Evolutionary conservation across 2,329 filamentous ascomycete species (phyloP), one percentile per base, ranked within the genome.

Genomic region (Orbilia quercus): DNA sequence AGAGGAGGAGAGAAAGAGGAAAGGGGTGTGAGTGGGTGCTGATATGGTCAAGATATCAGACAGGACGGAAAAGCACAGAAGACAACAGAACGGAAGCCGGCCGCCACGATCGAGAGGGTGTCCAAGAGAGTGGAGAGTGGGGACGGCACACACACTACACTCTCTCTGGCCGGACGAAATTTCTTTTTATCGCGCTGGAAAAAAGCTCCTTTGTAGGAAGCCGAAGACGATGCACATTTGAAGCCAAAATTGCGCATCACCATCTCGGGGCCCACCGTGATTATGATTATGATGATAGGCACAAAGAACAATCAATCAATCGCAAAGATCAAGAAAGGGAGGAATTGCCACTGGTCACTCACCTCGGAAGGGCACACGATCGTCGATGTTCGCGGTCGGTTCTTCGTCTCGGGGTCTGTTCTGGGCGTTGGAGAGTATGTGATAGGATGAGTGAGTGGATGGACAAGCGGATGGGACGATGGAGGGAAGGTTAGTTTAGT

Each of bases 21-120:
- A 60, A 58, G 58, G 59, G 59, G 59, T 23, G 58, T 25, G 45
- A 16, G 42, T 7, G 44, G 7, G 42, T 23, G 31, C 28, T 11
- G 14, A 5, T 4, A 31, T 31, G 28, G 34, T 36, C 12, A 16
- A 1, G 14, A 23, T 20, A 53, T 34, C 23, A 34, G 48, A 7
- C 18, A 1, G 18, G 7, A 2, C 12, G 40, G 53, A 57, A 57
- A 4, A 34, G 47, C 40, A 34, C 25, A 44, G 62, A 66, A 66
- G 53, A 51, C 62, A 66, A 67, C 53, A 67, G 63, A 59, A 67
- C 4, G 44, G 34, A 12, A n/a, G 38, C 42, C 16, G 9, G 20
- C 20, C n/a, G 22, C 9, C 18, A 45, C 20, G 42, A 45, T 20
- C n/a, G 18, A 14, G 50, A 45, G 42, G 7, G 42, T 31, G 28